Base-by-base conservation (phyloP, 1,284 basidiomycete genomes). In the Irpex sp. region DNA sequence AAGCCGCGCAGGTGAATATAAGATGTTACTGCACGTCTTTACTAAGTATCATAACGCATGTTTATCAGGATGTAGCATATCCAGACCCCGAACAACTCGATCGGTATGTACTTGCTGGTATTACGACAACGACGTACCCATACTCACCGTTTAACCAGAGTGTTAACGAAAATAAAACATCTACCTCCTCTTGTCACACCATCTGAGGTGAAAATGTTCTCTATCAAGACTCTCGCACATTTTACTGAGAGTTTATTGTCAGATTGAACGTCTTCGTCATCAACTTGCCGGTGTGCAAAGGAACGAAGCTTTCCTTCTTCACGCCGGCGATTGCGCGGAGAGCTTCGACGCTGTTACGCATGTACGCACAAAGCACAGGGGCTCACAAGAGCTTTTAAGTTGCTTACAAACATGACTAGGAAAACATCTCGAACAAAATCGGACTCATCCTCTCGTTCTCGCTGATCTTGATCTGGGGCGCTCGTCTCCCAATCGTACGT, bases 321-420 rank as follows among this genome's bases (percentile, higher is more conserved):
- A 99, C 76, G 97, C 97, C 2, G 98, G 98, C 10, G 98, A 99
- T 80, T 99, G 97, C 78, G 98, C 97, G 24, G 97, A 98, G 82
- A 94, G 95, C 79, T 97, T 98, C 77, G 94, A 96, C 76, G 95
- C 96, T 1, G 97, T 96, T 80, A 97, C 96, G 0, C 90, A 95
- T 76, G 96, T 96, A 78, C 74, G 90, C 81, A 60, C 22, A 13
- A 42, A 44, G 62, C 32, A 38, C 32, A 38, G 32, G 32, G 32
- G 32, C 32, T 38, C 32, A 38, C 7, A 38, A 38, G 32, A 38
- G 32, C 32, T 38, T 38, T 38, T 2, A 7, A 38, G 32, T 38
- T 38, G 32, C 32, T 38, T 38, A 38, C 32, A 38, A 1, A 38
- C 32, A 38, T 38, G 32, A 38, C 32, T 77, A 97, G 93, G 92